These are phyloP conservation scores for Breviolum minutum DNA, from an alignment of 73 alveolate genomes.

Conservation along the genomic window DNA sequence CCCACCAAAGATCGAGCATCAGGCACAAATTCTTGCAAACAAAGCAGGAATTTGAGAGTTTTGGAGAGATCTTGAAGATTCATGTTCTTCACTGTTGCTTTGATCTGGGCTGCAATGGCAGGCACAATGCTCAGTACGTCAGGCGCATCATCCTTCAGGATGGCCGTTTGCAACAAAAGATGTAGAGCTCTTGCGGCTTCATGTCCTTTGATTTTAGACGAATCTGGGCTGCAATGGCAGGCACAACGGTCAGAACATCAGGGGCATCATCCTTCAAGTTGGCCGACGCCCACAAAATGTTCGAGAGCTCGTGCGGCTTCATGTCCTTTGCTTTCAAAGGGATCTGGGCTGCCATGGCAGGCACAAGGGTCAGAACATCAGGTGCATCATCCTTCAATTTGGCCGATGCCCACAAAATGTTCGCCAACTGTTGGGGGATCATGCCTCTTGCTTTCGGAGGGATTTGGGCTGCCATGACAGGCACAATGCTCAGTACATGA, in stretches of 20 bases:
- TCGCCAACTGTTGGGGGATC: not conserved
- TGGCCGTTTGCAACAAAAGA: no score
- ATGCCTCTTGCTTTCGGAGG: not conserved
- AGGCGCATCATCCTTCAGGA: no score
- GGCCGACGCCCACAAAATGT: not conserved
- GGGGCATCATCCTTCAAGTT: not conserved
- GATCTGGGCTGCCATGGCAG: not conserved
- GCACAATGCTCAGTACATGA: not conserved
- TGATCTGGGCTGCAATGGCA: no score
- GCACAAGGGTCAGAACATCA: not conserved
- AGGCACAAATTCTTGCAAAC: no score
- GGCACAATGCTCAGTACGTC: no score
- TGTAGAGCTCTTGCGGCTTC: no score
- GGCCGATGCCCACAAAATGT: conserved; percentile 7
- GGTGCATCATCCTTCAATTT: conserved; percentile 20
- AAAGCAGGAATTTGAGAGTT: no score
- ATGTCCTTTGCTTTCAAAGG: not conserved
- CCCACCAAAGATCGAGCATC: no score
- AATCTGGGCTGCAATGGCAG: not conserved
- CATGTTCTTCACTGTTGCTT: no score
- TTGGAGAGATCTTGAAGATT: no score
- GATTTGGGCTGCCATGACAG: not conserved
- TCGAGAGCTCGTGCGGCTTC: not conserved
- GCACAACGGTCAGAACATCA: not conserved
- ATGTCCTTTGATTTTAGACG: no score